Evolutionary conservation across 257 asterid genomes (phyloP).

Genomic region (Solanum clarkiae): DNA sequence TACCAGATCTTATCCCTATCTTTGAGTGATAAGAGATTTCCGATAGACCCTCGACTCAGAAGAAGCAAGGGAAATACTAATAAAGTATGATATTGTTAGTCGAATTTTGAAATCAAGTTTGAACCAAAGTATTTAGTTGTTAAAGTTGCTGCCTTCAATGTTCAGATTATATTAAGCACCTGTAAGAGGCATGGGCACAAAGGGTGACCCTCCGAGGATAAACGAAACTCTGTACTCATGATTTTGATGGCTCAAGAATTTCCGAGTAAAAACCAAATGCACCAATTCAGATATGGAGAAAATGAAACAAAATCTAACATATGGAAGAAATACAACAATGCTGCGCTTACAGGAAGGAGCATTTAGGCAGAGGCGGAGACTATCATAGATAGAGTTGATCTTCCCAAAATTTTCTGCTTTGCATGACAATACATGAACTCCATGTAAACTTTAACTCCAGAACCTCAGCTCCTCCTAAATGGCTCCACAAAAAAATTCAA

Average conservation of each 20-base stretch:
- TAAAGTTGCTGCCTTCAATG: neutral
- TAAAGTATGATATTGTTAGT: neutral
- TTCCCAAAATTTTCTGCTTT: constrained; percentile 9
- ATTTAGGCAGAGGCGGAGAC: constrained; percentile 38
- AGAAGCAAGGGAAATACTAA: neutral
- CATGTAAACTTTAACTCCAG: constrained; percentile 8
- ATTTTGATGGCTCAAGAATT: neutral
- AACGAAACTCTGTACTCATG: neutral
- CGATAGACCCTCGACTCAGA: neutral
- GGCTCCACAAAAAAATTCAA: constrained; percentile 50
- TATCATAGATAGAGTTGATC: constrained; percentile 16
- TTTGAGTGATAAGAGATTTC: too few relatives aligned
- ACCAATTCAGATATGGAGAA: constrained; percentile 44
- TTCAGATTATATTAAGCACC: neutral
- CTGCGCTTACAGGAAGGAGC: constrained; percentile 56
- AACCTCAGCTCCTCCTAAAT: constrained; percentile 38
- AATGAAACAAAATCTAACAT: constrained; percentile 29
- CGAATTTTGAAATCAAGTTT: neutral
- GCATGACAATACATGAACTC: constrained; percentile 4
- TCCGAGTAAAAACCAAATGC: constrained; percentile 24
- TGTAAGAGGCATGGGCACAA: neutral
- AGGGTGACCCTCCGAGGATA: neutral
- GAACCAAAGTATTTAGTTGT: neutral
- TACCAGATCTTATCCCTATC: neutral
- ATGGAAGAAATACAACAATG: constrained; percentile 33